phyloP scores from a whole-genome alignment of 306 rosid species.

The Cucurbita ficifolia region DNA sequence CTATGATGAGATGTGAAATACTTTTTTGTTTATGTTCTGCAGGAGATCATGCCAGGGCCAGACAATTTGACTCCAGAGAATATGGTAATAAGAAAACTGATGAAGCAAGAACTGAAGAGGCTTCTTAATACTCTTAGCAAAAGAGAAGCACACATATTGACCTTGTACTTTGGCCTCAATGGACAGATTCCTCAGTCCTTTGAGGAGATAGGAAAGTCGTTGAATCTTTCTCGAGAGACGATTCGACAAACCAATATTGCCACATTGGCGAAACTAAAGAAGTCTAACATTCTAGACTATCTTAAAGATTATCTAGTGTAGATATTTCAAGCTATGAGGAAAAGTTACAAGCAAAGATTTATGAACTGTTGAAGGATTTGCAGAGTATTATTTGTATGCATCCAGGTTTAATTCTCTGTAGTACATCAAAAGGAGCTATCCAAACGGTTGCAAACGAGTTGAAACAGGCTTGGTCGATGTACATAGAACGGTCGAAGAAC shows the following conservation, averaged over 20 bases:
- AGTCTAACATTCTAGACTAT: conserved; percentile 11
- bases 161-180: conserved; percentile 42
- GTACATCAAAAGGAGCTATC: not conserved
- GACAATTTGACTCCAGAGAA: conserved; percentile 47
- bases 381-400: not conserved
- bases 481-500: not conserved
- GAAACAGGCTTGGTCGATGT: not conserved
- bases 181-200: conserved; percentile 41
- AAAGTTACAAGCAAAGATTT: not conserved
- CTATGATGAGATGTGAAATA: not conserved
- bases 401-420: not conserved
- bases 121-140: conserved; percentile 34
- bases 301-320: conserved; percentile 13
- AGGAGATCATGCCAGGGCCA: conserved; percentile 60
- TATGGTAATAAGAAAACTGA: conserved; percentile 28
- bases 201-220: conserved; percentile 49
- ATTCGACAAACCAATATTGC: conserved; percentile 37
- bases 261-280: conserved; percentile 44
- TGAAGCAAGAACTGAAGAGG: conserved; percentile 37
- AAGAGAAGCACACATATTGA: conserved; percentile 49
- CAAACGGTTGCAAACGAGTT: not conserved
- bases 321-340: not conserved
- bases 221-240: conserved; percentile 60
- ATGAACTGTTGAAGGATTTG: not conserved
- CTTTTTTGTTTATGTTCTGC: conserved; percentile 8